phyloP scores from a whole-genome alignment of 139 green algal genomes.

The Tetradesmus obliquus region DNA sequence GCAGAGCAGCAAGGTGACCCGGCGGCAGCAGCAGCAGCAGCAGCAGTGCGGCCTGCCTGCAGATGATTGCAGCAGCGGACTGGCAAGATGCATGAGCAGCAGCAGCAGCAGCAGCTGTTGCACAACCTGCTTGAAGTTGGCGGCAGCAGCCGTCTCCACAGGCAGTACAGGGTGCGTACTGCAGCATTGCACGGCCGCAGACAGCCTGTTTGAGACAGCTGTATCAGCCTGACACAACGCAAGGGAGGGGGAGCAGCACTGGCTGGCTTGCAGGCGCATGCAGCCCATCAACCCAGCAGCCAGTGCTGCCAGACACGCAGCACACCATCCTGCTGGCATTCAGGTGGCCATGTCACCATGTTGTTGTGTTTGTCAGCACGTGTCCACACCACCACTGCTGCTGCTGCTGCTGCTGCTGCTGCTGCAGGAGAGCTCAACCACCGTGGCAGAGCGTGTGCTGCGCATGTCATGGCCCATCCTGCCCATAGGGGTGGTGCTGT shows the following conservation, averaged over 20 bases:
- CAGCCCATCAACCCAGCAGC: too few species aligned
- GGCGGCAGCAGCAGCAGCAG: background rate
- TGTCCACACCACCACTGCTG: background rate
- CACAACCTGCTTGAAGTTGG: background rate
- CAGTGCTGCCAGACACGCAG: too few species aligned
- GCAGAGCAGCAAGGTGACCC: constrained; percentile 4
- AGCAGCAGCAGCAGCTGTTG: too few species aligned
- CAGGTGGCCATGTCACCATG: too few species aligned
- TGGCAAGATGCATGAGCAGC: background rate
- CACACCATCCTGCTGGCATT: too few species aligned
- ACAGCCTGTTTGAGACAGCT: too few species aligned
- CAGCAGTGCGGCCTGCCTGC: background rate
- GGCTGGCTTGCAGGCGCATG: too few species aligned
- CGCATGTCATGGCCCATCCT: constrained; percentile 59
- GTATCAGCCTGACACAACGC: too few species aligned
- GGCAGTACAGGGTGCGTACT: background rate
- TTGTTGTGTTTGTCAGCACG: too few species aligned
- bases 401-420: background rate
- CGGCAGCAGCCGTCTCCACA: background rate
- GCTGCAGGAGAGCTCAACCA: background rate
- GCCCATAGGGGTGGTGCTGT: constrained; percentile 63
- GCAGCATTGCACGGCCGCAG: too few species aligned
- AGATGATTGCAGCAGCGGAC: background rate
- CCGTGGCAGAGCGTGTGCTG: constrained; percentile 51
- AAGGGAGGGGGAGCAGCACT: too few species aligned